Evolutionary conservation across 192 early-diverging fungal genomes (phyloP).

Genomic region (Podila horticola): DNA sequence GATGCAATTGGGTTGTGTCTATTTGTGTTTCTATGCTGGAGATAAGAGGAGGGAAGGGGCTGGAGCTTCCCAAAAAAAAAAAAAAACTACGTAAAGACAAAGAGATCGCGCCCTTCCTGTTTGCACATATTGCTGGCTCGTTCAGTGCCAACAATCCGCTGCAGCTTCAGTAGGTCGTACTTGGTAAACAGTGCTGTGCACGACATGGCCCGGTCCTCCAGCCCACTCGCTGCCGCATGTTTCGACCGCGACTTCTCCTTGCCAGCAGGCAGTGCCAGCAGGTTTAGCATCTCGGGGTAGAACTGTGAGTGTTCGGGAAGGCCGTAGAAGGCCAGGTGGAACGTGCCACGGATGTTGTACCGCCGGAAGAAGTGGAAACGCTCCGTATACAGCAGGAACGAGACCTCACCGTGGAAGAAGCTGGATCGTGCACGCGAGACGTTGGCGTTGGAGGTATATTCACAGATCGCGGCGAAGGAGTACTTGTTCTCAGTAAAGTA

Average conservation of each 20-base stretch:
- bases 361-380: slow-evolving; percentile 96
- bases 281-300: slow-evolving; percentile 92
- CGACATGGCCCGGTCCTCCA: slow-evolving; percentile 65
- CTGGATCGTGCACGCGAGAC: slow-evolving; percentile 78
- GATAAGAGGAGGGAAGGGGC: neutral
- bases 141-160: slow-evolving; percentile 87
- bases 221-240: slow-evolving; percentile 50
- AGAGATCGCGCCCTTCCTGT: slow-evolving; percentile 61
- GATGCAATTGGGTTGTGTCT: no score
- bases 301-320: slow-evolving; percentile 87
- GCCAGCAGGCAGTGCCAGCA: slow-evolving; percentile 64
- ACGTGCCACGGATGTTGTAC: slow-evolving; percentile 84
- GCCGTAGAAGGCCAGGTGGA: slow-evolving; percentile 90
- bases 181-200: slow-evolving; percentile 79
- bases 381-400: slow-evolving; percentile 90
- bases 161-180: slow-evolving; percentile 88
- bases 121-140: slow-evolving; percentile 78
- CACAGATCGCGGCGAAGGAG: slow-evolving; percentile 83
- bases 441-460: slow-evolving; percentile 86
- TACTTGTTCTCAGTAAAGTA: slow-evolving; percentile 80
- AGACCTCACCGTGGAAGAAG: slow-evolving; percentile 84
- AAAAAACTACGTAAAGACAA: slow-evolving; percentile 45
- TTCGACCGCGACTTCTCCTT: slow-evolving; percentile 55
- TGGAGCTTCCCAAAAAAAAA: neutral
- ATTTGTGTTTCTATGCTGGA: neutral